Conservation (phyloP, 768 basidiomycete genomes). For the Harrya chromipes region DNA sequence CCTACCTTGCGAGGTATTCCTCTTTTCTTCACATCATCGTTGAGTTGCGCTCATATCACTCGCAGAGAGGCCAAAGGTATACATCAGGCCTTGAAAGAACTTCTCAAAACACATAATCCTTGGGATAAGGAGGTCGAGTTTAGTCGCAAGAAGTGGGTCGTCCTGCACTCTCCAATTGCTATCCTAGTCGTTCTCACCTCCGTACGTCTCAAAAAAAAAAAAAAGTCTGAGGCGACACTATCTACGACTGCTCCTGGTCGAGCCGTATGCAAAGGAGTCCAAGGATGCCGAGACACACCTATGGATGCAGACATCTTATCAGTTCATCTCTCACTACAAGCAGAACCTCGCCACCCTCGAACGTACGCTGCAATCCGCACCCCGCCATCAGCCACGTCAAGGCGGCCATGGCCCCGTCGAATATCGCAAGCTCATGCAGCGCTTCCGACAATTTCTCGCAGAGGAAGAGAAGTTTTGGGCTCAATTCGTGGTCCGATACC, state of each 20-base stretch:
- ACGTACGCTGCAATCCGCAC: slow-evolving; percentile 45
- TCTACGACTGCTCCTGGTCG: slow-evolving; percentile 62
- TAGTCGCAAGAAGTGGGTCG: slow-evolving; percentile 75
- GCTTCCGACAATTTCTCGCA: slow-evolving; percentile 86
- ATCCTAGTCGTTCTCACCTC: slow-evolving; percentile 3
- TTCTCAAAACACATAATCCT: slow-evolving; percentile 69
- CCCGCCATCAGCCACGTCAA: slow-evolving; percentile 36
- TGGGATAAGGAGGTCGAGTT: slow-evolving; percentile 88
- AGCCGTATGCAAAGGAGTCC: slow-evolving; percentile 69
- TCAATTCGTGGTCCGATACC: slow-evolving; percentile 71
- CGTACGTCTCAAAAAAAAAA: background rate
- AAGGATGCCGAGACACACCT: slow-evolving; percentile 80
- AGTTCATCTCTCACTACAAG: slow-evolving; percentile 81
- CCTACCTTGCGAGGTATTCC: slow-evolving; percentile 35
- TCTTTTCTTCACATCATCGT: background rate
- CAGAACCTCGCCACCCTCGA: slow-evolving; percentile 68
- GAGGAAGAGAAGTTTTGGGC: slow-evolving; percentile 94
- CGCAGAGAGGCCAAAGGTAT: slow-evolving; percentile 75
- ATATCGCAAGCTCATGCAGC: slow-evolving; percentile 78
- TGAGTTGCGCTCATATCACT: slow-evolving; percentile 7
- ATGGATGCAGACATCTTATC: slow-evolving; percentile 92
- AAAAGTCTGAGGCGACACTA: slow-evolving; percentile 67
- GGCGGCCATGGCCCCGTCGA: slow-evolving; percentile 66
- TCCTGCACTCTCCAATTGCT: slow-evolving; percentile 4
- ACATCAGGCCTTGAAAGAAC: slow-evolving; percentile 71